A percentile compares a stretch with the other conserved stretches of the same genome.
Conservation (phyloP, 2,329 filamentous ascomycete species). For the Catunica adiposa region DNA sequence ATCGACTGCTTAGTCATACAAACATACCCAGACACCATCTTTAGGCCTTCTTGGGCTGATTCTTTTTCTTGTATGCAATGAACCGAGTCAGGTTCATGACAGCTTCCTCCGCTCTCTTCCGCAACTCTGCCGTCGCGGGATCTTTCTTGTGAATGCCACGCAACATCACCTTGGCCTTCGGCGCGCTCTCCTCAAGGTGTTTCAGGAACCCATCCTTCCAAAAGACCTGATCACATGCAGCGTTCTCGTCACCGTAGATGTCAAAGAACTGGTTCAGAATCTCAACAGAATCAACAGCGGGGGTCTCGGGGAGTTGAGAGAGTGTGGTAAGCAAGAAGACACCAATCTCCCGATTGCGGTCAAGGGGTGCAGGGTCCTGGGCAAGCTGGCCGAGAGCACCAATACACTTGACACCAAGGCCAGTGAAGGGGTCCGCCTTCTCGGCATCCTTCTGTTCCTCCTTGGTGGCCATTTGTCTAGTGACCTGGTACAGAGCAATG, state of each 20-base stretch:
- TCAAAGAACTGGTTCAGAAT: conserved; percentile 51
- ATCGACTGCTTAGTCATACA: too few relatives aligned
- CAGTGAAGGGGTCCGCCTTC: conserved; percentile 39
- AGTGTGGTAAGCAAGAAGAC: conserved; percentile 44
- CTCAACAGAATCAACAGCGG: conserved; percentile 43
- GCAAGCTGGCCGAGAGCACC: conserved; percentile 50
- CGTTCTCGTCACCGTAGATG: conserved; percentile 46
- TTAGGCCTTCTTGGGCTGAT: conserved; percentile 25
- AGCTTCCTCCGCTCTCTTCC: conserved; percentile 42
- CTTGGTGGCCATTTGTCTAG: conserved; percentile 19
- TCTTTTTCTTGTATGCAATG: conserved; percentile 47
- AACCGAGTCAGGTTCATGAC: conserved; percentile 45
- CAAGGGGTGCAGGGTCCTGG: conserved; percentile 33
- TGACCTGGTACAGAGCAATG: conserved; percentile 47
- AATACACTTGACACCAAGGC: conserved; percentile 48
- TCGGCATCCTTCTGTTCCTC: conserved; percentile 13
- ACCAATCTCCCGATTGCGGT: conserved; percentile 45
- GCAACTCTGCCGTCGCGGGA: conserved; percentile 33
- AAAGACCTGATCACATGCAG: conserved; percentile 45
- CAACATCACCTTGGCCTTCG: conserved; percentile 38
- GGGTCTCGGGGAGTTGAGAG: conserved; percentile 32
- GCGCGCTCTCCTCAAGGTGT: conserved; percentile 37
- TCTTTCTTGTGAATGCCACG: conserved; percentile 45
- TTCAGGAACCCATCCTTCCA: conserved; percentile 44
- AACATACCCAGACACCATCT: too few relatives aligned